Base-by-base conservation (phyloP, 768 basidiomycete species). In the Suillus americanus region DNA sequence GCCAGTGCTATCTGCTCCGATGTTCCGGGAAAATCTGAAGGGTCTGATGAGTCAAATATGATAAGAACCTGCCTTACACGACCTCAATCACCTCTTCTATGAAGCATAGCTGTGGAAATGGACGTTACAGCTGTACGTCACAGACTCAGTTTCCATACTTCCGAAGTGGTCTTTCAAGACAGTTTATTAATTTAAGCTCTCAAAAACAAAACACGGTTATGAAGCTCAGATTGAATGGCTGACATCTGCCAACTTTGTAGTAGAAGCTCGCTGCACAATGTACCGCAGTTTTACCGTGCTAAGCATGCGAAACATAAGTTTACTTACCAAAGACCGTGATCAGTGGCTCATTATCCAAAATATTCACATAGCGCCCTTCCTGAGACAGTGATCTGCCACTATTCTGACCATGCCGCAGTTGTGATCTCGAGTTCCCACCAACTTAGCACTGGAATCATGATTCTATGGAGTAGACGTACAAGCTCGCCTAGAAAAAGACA, bases 401-500 rank as follows among this genome's bases (percentile, higher is more conserved):
- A 33, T 33, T 53, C 51, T 20, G 30, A 51, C 16, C 30, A 13
- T n/a, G 10, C 5, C 33, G 12, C 12, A n/a, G 20, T n/a, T n/a
- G 53, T 13, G 30, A 54, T 35, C 53, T 54, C 53, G 20, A 54
- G 20, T 35, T 20, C 3, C 20, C 20, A 12, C 35, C 30, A n/a
- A 54, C 53, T 13, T n/a, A 3, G 12, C 20, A 54, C 30, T 10
- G 6, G 12, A 53, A 54, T 61, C 50, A 62, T 54, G 60, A 38
- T 38, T 60, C 35, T 57, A 56, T 60, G 65, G 50, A 64, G 50
- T 59, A 48, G 35, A 57, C n/a, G 28, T 40, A 48, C 14, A 25
- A 25, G 20, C 40, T 41, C n/a, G 50, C 53, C 53, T 35, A 54
- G 1, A 54, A 6, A n/a, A 25, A 23, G 14, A 7, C 14, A 37